phyloP scores from a whole-genome alignment of 805 yeast genomes.

The Babjeviella inositovora region DNA sequence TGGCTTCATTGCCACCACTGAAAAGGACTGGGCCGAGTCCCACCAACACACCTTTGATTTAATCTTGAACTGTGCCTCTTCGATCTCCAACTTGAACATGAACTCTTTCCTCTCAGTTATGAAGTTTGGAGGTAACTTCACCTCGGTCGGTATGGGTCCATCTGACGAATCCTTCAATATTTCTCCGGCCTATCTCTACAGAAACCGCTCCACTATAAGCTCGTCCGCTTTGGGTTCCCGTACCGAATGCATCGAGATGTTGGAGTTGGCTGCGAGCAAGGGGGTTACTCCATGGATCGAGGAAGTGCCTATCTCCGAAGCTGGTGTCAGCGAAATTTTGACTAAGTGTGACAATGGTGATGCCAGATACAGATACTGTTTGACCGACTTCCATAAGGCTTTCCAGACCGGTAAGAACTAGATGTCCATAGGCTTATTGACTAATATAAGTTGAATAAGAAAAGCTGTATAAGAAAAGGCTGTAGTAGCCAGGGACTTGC shows the following conservation, averaged over 20 bases:
- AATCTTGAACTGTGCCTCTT: constrained; percentile 29
- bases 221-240: constrained; percentile 30
- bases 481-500: too few relatives aligned
- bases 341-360: constrained; percentile 28
- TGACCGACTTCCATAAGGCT: constrained; percentile 29
- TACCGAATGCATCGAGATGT: constrained; percentile 26
- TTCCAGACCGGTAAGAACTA: constrained; percentile 12
- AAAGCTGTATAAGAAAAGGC: too few relatives aligned
- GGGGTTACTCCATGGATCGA: constrained; percentile 33
- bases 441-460: too few relatives aligned
- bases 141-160: constrained; percentile 19
- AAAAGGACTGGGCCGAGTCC: constrained; percentile 21
- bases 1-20: constrained; percentile 35
- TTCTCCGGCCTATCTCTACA: constrained; percentile 33
- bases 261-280: constrained; percentile 25
- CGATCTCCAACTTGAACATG: constrained; percentile 12
- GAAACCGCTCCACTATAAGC: constrained; percentile 24
- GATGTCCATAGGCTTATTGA: too few relatives aligned
- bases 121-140: constrained; percentile 14
- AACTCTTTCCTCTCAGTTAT: constrained; percentile 9
- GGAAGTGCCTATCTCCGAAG: constrained; percentile 27
- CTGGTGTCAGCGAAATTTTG: constrained; percentile 21
- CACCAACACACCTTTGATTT: constrained; percentile 21
- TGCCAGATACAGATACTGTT: constrained; percentile 33
- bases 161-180: constrained; percentile 11